A percentile compares a stretch with the other conserved stretches of the same genome.
phyloP scores from a whole-genome alignment of 441 rosid species.

The Populus hybrid region DNA sequence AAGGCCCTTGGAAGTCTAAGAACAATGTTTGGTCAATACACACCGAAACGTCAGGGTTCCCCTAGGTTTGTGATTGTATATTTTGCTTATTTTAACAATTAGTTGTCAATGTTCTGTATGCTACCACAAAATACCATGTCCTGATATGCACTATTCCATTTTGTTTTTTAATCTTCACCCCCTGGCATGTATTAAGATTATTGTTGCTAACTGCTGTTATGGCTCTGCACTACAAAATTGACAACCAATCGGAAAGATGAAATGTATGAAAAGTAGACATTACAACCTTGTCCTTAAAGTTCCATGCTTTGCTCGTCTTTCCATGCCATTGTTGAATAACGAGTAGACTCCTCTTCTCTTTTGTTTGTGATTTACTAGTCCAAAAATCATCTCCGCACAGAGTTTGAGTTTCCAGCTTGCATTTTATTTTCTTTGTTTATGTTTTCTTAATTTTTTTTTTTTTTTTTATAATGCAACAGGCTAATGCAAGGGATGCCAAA shows the following conservation, averaged over 20 bases:
- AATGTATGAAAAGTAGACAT: neutral
- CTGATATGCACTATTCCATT: neutral
- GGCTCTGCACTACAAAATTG: neutral
- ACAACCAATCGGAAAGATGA: neutral
- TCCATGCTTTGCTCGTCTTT: neutral
- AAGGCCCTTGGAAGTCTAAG: constrained; percentile 75
- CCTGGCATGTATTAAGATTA: neutral
- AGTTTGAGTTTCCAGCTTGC: neutral
- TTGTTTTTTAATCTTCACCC: neutral
- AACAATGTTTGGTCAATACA: constrained; percentile 60
- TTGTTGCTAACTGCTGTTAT: neutral
- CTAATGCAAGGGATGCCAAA: constrained; percentile 58
- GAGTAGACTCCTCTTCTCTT: neutral
- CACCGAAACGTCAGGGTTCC: constrained; percentile 70
- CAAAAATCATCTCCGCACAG: neutral
- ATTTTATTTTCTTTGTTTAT: constrained; percentile 5
- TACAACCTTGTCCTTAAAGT: constrained; percentile 3
- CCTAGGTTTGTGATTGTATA: constrained; percentile 59
- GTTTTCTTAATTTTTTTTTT: constrained; percentile 20
- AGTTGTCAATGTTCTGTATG: neutral
- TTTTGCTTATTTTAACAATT: constrained; percentile 2
- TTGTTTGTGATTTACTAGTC: neutral
- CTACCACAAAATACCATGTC: neutral
- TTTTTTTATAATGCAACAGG: constrained; percentile 33
- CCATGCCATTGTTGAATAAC: neutral